Base-by-base conservation (phyloP, 1,139 yeast genomes). In the Sugiyamaella xylanicola region DNA sequence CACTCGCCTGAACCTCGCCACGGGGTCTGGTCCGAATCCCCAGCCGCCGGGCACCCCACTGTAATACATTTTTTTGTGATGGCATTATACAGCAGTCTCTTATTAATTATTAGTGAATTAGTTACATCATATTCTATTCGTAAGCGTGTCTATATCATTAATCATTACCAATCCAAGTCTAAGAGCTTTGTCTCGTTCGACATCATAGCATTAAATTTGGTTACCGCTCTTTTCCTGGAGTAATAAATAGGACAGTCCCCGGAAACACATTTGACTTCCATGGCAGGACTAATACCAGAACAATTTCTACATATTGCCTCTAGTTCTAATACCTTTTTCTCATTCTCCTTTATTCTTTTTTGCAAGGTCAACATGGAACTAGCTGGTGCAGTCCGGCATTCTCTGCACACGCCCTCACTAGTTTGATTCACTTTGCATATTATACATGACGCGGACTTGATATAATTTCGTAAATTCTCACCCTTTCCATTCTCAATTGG, bases 241-340 rank as follows among this genome's bases (percentile, higher is more conserved):
- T 71, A 79, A 58, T 67, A 78, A 15, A 77, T 62, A 1, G 77
- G 71, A 57, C 83, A 79, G 61, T 78, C 82, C 17, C 72, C 72
- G 36, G 79, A 77, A 1, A 60, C 61, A 59, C 83, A 79, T 1
- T 61, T 46, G 29, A 63, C 55, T 58, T 50, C 35, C 46, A 61
- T 32, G 16, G 57, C 58, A 59, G 72, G 55, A 32, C 65, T 59
- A 1, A 71, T 42, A 2, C 63, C 62, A 2, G 70, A 47, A 53
- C 76, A 72, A 46, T 70, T 57, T 9, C 67, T 63, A 47, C 76
- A 65, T 0, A 72, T 60, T 0, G 71, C 62, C 16, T 64, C 62
- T 13, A 74, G 57, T 35, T 71, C 75, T 19, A 53, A 42, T 13
- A 65, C 57, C 21, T 49, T 51, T 37, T 53, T 53, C 54, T 70